These are phyloP conservation scores for Zhuliangozyma parablackwelliae DNA, from an alignment of 1,139 yeast species.

Conservation along the genomic window DNA sequence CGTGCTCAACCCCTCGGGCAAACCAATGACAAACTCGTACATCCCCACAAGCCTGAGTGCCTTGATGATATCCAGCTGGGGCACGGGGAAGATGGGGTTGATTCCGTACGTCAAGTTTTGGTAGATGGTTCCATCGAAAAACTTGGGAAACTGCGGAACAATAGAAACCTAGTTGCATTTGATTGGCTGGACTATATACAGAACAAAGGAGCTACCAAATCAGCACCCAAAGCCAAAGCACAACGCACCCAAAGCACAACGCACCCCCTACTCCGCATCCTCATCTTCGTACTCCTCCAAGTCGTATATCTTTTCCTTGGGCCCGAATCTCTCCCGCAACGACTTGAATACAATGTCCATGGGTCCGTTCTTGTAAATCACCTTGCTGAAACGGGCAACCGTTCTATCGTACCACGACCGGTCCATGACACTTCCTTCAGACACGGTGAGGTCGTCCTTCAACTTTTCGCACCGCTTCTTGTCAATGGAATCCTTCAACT, in stretches of 20 bases:
- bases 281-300: slow-evolving; percentile 44
- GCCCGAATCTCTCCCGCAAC: slow-evolving; percentile 37
- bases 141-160: slow-evolving; percentile 64
- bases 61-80: slow-evolving; percentile 33
- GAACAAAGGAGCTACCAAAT: not conserved
- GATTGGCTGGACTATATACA: slow-evolving; percentile 3
- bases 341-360: slow-evolving; percentile 42
- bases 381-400: slow-evolving; percentile 33
- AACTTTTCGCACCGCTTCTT: slow-evolving; percentile 27
- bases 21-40: slow-evolving; percentile 42
- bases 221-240: not conserved
- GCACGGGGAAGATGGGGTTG: slow-evolving; percentile 16
- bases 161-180: slow-evolving; percentile 36
- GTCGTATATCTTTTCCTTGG: slow-evolving; percentile 28
- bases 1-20: slow-evolving; percentile 58
- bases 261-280: slow-evolving; percentile 29
- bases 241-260: too few relatives aligned
- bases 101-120: slow-evolving; percentile 68
- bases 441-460: slow-evolving; percentile 12
- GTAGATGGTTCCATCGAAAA: slow-evolving; percentile 62
- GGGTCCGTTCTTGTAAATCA: slow-evolving; percentile 40
- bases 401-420: slow-evolving; percentile 35
- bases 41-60: slow-evolving; percentile 47
- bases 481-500: slow-evolving; percentile 20
- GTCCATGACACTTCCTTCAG: slow-evolving; percentile 11